A percentile compares a stretch with the other conserved stretches of the same genome.
These are phyloP conservation scores for Otatea glauca DNA, from an alignment of 176 grass and related monocot species.

Conservation along the genomic window DNA sequence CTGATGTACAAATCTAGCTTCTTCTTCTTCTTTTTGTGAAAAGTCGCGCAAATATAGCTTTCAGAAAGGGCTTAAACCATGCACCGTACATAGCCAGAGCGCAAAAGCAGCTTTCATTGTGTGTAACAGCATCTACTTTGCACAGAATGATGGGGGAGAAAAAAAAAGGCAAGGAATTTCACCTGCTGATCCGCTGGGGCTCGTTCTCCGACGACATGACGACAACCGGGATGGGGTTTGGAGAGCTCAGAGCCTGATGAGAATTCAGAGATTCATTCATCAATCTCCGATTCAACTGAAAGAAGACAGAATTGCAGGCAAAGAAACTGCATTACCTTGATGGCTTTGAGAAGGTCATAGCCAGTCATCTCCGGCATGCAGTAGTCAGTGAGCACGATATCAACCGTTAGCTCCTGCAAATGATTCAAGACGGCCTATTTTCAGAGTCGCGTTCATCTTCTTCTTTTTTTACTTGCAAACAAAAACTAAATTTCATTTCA, in stretches of 20 bases:
- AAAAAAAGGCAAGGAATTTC: neutral
- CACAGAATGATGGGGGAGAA: neutral
- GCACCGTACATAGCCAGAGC: constrained; percentile 5
- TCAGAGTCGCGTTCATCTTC: neutral
- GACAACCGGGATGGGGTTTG: constrained; percentile 77
- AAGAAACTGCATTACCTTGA: constrained; percentile 59
- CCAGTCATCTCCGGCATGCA: constrained; percentile 99
- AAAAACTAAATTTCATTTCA: neutral
- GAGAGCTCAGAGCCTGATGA: constrained; percentile 57
- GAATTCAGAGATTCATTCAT: constrained; percentile 13
- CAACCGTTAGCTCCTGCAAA: constrained; percentile 68
- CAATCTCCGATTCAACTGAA: neutral
- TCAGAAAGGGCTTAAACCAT: constrained; percentile 21
- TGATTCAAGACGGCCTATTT: neutral
- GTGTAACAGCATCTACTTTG: constrained; percentile 36
- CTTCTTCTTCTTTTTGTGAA: neutral
- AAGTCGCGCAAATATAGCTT: constrained; percentile 51
- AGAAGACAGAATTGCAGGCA: neutral
- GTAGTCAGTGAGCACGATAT: constrained; percentile 92
- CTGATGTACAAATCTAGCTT: constrained; percentile 36
- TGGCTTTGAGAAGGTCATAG: constrained; percentile 84
- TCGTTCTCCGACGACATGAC: constrained; percentile 99
- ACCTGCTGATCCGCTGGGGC: constrained; percentile 93
- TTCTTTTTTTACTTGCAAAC: neutral
- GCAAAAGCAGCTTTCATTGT: constrained; percentile 41